Base-by-base conservation (phyloP, 2,329 filamentous ascomycete genomes). In the Fusarium sp. region DNA sequence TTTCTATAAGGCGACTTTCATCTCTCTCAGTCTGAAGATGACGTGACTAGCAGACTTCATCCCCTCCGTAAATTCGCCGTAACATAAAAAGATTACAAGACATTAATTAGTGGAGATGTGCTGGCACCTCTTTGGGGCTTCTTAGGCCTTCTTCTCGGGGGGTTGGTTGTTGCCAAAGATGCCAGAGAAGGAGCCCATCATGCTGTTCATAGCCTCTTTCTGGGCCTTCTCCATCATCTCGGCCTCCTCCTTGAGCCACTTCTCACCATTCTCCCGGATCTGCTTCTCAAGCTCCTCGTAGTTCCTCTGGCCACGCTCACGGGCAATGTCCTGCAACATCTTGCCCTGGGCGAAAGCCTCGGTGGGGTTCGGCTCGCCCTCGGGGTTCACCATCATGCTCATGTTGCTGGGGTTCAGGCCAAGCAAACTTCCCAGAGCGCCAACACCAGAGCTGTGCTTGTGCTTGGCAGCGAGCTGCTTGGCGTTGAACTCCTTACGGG, bases 161-260 rank as follows among this genome's bases (percentile, higher is more conserved):
- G 69, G 64, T 63, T 56, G 48, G 7, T n/a, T 9, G 50, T 13
- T 23, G n/a, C 64, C 70, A 23, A 83, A 83, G 59, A 77, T 74
- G 64, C 79, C 78, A 18, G 74, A 76, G 79, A 97, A 92, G 32
- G 92, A 92, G 68, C 89, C 90, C 89, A 96, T 97, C 94, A 98
- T 97, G 80, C 90, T 94, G 85, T 93, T 94, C 92, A 97, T 95
- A 78, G 93, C 93, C 84, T 97, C 95, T 80, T 97, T 94, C 83
- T 95, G 94, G 73, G 92, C 88, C 87, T 95, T 95, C 87, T 98
- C 96, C 86, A 95, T 93, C 81, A 94, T 90, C 58, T 92, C 92
- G 50, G 94, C 93, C 88, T 98, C 95, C 83, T 98, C 96, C 87
- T 95, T 95, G 77, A 99, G 88, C 94, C 95, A 98, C 85, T 96